phyloP scores from a whole-genome alignment of 768 basidiomycete genomes.

The Lactarius sanguifluus region DNA sequence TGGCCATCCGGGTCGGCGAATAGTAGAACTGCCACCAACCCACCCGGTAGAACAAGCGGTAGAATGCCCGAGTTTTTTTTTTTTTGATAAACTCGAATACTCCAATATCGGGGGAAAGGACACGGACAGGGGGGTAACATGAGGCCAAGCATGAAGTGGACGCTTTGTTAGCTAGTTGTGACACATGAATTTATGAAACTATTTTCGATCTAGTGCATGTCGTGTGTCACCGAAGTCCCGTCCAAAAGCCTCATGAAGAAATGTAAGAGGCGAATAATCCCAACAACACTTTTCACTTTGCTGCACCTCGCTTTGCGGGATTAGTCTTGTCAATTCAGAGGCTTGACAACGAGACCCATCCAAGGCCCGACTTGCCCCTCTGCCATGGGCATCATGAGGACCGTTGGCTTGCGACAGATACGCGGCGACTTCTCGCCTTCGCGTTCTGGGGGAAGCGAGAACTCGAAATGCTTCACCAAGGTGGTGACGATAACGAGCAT shows the following conservation, averaged over 20 bases:
- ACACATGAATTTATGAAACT: background rate
- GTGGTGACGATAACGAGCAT: slow-evolving; percentile 21
- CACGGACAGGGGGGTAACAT: background rate
- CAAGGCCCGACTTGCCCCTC: slow-evolving; percentile 16
- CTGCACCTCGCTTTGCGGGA: background rate
- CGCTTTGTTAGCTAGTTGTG: background rate
- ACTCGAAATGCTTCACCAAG: slow-evolving; percentile 23
- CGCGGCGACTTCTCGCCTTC: background rate
- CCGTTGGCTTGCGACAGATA: slow-evolving; percentile 18
- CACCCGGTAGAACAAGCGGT: background rate
- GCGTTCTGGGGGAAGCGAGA: slow-evolving; percentile 10
- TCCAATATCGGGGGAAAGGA: background rate
- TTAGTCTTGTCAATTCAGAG: slow-evolving; percentile 3
- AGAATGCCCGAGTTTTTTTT: background rate
- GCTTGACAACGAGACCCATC: slow-evolving; percentile 21
- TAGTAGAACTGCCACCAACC: background rate
- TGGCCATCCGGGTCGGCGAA: too few species aligned
- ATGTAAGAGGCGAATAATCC: background rate
- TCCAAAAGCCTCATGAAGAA: background rate
- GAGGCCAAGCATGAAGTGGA: too few species aligned
- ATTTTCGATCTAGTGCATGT: background rate
- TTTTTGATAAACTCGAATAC: background rate
- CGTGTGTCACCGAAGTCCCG: background rate
- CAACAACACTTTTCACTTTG: background rate
- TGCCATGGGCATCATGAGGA: slow-evolving; percentile 22